phyloP scores from a whole-genome alignment of 2,329 filamentous ascomycete species.

The Verticillium longisporum region DNA sequence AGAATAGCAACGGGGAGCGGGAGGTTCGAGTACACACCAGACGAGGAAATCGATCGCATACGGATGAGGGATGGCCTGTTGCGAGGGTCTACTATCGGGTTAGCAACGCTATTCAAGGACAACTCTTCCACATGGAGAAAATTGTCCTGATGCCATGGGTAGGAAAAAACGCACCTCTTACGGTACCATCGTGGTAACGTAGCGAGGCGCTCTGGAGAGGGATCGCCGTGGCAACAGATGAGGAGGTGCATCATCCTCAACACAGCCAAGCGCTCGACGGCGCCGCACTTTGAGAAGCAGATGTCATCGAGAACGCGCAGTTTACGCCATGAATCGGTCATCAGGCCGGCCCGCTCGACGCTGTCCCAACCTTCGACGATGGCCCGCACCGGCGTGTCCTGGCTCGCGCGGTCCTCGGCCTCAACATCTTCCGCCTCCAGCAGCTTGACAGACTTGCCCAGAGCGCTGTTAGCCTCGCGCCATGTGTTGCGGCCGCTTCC shows the following conservation, averaged over 20 bases:
- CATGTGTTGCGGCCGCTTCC: slow-evolving; percentile 13
- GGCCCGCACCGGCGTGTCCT: slow-evolving; percentile 17
- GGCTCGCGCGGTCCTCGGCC: slow-evolving; percentile 13
- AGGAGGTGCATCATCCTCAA: slow-evolving; percentile 17
- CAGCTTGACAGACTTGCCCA: slow-evolving; percentile 10
- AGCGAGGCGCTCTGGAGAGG: slow-evolving; percentile 10
- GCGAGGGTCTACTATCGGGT: slow-evolving; percentile 15
- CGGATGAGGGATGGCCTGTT: slow-evolving; percentile 15
- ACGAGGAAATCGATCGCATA: slow-evolving; percentile 22
- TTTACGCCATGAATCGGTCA: slow-evolving; percentile 13
- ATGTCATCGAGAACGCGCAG: slow-evolving; percentile 14
- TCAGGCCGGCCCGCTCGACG: slow-evolving; percentile 12
- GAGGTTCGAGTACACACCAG: slow-evolving; percentile 11
- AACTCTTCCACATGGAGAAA: too few species aligned
- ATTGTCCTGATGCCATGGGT: neutral
- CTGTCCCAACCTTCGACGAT: slow-evolving; percentile 19
- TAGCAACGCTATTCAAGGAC: neutral
- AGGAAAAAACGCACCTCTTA: slow-evolving; percentile 12
- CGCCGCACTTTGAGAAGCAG: slow-evolving; percentile 12
- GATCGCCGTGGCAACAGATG: slow-evolving; percentile 17
- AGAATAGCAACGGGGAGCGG: neutral
- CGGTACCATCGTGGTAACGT: slow-evolving; percentile 17
- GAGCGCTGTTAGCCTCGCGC: slow-evolving; percentile 13
- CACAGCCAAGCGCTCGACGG: slow-evolving; percentile 14
- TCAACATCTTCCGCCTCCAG: neutral